Evolutionary conservation across 352 stramenopile species (phyloP).

Genomic region (Pythium rishiriense): DNA sequence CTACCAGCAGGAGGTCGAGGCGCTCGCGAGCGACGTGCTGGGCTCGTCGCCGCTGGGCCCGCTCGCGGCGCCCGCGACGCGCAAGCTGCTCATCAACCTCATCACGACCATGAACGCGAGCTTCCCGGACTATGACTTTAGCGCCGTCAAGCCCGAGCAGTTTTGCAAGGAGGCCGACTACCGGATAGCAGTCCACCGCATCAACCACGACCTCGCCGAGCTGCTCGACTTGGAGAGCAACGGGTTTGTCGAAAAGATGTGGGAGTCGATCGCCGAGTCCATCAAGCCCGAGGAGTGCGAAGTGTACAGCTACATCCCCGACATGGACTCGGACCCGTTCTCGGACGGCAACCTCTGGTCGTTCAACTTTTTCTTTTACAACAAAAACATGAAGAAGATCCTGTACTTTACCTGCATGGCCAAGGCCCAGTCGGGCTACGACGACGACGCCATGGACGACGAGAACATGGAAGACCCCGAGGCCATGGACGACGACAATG

Average conservation of each 20-base stretch:
- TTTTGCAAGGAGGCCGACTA: constrained; percentile 89
- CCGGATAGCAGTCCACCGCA: constrained; percentile 81
- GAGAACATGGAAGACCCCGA: constrained; percentile 77
- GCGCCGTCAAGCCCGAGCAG: constrained; percentile 84
- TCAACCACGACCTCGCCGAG: constrained; percentile 89
- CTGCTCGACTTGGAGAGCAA: constrained; percentile 97
- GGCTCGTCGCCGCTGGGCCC: constrained; percentile 78
- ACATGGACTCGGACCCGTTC: constrained; percentile 93
- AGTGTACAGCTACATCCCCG: constrained; percentile 93
- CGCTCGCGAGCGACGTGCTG: constrained; percentile 48
- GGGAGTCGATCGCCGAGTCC: constrained; percentile 88
- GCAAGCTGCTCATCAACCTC: constrained; percentile 91
- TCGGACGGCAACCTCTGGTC: constrained; percentile 92
- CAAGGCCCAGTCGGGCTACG: constrained; percentile 53
- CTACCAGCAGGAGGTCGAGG: constrained; percentile 82
- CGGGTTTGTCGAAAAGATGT: constrained; percentile 99
- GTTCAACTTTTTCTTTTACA: constrained; percentile 97
- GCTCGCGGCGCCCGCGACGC: constrained; percentile 70
- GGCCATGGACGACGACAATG: constrained; percentile 68
- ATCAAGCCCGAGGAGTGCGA: constrained; percentile 90
- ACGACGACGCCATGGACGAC: constrained; percentile 65
- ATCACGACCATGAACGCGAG: constrained; percentile 94
- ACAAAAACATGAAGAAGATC: constrained; percentile 92
- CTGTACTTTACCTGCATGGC: constrained; percentile 94
- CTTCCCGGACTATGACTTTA: constrained; percentile 94